phyloP scores from a whole-genome alignment of 371 early-diverging fungal species.

The Coemansia sp. region DNA sequence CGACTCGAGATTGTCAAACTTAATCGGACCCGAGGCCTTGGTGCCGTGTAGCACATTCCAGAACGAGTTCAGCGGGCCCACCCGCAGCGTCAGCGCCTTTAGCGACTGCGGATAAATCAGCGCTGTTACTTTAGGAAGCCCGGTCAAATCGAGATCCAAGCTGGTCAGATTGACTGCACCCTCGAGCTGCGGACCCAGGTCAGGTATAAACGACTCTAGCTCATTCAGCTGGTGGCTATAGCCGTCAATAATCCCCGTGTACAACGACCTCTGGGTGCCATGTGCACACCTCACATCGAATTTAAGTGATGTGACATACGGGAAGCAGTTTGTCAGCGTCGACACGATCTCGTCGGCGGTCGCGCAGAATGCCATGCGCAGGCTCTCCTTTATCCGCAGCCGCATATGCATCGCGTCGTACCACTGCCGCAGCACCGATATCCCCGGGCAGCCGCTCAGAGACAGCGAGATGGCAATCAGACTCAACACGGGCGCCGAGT shows the following conservation, averaged over 20 bases:
- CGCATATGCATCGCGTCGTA: slow-evolving; percentile 2
- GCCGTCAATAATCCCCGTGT: neutral
- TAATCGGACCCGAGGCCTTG: neutral
- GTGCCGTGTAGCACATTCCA: neutral
- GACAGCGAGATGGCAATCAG: slow-evolving; percentile 10
- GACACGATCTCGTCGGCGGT: neutral
- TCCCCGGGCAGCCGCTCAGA: neutral
- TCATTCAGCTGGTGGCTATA: neutral
- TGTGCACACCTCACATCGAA: slow-evolving; percentile 1
- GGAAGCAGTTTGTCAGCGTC: slow-evolving; percentile 2
- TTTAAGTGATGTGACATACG: slow-evolving; percentile 1
- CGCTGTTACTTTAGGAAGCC: neutral
- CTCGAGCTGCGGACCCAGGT: neutral
- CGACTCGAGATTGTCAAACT: neutral
- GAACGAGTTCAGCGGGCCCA: neutral
- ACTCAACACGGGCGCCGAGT: neutral
- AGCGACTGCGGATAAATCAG: slow-evolving; percentile 2
- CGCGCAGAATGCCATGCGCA: slow-evolving; percentile 2
- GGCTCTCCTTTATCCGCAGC: neutral
- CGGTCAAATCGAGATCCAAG: slow-evolving; percentile 2
- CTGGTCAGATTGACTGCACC: neutral
- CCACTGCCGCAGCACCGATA: neutral
- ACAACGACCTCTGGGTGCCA: slow-evolving; percentile 1
- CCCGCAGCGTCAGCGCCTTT: neutral
- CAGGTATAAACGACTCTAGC: neutral